Percentiles rank a stretch among this genome's conserved stretches.
Conservation (phyloP, 441 rosid species). For the Adansonia rubrostipa region DNA sequence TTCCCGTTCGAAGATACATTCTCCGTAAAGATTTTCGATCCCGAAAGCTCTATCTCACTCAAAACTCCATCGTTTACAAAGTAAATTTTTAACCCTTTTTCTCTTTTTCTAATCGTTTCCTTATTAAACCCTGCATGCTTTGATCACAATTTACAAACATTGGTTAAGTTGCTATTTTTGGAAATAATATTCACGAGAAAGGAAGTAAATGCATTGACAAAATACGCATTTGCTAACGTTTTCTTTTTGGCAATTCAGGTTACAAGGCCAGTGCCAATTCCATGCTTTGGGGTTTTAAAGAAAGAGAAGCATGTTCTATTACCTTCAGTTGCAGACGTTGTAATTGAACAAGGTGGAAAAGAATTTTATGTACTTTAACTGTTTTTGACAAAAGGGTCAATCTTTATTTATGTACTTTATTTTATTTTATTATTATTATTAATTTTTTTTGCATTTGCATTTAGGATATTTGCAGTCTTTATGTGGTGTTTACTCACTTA, state of each 20-base stretch:
- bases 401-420: neutral
- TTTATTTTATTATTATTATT: no score
- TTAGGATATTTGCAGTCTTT: conserved; percentile 76
- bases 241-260: conserved; percentile 44
- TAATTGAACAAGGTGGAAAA: conserved; percentile 66
- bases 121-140: neutral
- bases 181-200: neutral
- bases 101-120: neutral
- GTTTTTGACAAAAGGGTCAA: neutral
- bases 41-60: conserved; percentile 68
- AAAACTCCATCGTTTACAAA: conserved; percentile 64
- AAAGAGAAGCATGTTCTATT: conserved; percentile 72
- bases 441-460: no score
- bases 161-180: neutral
- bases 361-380: neutral
- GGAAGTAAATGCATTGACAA: neutral
- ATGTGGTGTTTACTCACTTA: conserved; percentile 70
- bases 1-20: conserved; percentile 65
- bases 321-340: conserved; percentile 66
- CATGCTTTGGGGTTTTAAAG: conserved; percentile 70
- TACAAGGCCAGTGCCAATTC: conserved; percentile 62
- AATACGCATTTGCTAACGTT: neutral
- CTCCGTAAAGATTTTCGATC: conserved; percentile 64
- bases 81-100: conserved; percentile 37
- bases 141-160: neutral